phyloP scores from a whole-genome alignment of 768 basidiomycete genomes.

The Cystobasidium onofrii region DNA sequence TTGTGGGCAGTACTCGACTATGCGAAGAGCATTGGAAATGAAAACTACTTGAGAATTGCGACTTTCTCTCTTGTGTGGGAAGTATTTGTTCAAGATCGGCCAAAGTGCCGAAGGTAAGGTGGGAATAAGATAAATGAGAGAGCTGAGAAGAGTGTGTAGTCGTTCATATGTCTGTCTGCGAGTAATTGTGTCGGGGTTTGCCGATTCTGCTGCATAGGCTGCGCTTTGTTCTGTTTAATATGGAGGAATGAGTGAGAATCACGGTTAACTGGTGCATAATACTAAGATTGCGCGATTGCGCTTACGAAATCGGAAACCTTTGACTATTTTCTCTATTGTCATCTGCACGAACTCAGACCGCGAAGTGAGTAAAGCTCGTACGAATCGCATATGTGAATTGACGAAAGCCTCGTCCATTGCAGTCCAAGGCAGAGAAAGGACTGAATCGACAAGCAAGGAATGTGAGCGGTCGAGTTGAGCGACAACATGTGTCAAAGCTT shows the following conservation, averaged over 20 bases:
- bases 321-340: constrained; percentile 70
- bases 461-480: constrained; percentile 78
- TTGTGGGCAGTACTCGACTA: constrained; percentile 81
- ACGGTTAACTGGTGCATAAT: background rate
- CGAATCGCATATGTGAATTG: constrained; percentile 74
- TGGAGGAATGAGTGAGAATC: background rate
- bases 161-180: constrained; percentile 76
- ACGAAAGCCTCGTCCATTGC: constrained; percentile 78
- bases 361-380: constrained; percentile 83
- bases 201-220: background rate
- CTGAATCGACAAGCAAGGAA: constrained; percentile 69
- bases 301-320: constrained; percentile 70
- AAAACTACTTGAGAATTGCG: constrained; percentile 74
- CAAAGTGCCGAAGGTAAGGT: constrained; percentile 79
- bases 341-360: constrained; percentile 77
- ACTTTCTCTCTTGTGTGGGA: constrained; percentile 87
- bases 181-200: constrained; percentile 51
- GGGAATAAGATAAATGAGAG: constrained; percentile 81
- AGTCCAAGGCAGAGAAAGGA: constrained; percentile 83
- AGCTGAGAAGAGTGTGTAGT: constrained; percentile 72
- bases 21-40: constrained; percentile 73
- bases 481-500: constrained; percentile 82
- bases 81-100: constrained; percentile 71
- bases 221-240: background rate
- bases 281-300: background rate